These are phyloP conservation scores for Vararia minispora DNA, from an alignment of 768 basidiomycete genomes.

Conservation along the genomic window DNA sequence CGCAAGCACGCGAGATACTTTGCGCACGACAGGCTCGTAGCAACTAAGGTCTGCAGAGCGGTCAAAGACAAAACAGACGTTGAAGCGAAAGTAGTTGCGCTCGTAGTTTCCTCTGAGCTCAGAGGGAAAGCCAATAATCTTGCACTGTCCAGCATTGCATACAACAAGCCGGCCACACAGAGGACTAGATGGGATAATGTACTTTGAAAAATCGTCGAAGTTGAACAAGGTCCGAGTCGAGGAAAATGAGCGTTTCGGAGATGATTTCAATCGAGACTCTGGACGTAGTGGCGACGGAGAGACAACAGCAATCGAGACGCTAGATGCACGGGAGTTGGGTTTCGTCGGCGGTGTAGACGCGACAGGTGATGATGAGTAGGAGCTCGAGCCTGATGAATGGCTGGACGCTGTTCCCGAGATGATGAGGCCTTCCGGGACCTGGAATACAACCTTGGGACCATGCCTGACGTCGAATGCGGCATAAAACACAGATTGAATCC, in stretches of 20 bases:
- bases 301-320: constrained; percentile 29
- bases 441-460: constrained; percentile 85
- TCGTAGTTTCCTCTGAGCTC: constrained; percentile 63
- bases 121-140: constrained; percentile 89
- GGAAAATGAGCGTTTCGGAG: constrained; percentile 30
- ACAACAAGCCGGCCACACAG: constrained; percentile 85
- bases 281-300: constrained; percentile 36
- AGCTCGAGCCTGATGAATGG: constrained; percentile 12
- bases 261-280: constrained; percentile 27
- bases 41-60: constrained; percentile 85
- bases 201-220: constrained; percentile 86
- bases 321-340: constrained; percentile 39
- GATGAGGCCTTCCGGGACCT: constrained; percentile 90
- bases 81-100: constrained; percentile 86
- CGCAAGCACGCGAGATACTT: constrained; percentile 82
- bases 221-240: constrained; percentile 58
- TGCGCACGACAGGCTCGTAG: constrained; percentile 92
- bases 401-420: constrained; percentile 20
- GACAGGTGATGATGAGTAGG: constrained; percentile 23
- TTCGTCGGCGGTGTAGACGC: constrained; percentile 20
- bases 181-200: constrained; percentile 81
- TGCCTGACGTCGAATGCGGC: constrained; percentile 79
- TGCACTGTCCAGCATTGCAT: constrained; percentile 69
- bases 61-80: constrained; percentile 94
- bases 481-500: constrained; percentile 85